These are phyloP conservation scores for Scheffersomyces titani DNA, from an alignment of 1,139 yeast genomes.

Conservation along the genomic window DNA sequence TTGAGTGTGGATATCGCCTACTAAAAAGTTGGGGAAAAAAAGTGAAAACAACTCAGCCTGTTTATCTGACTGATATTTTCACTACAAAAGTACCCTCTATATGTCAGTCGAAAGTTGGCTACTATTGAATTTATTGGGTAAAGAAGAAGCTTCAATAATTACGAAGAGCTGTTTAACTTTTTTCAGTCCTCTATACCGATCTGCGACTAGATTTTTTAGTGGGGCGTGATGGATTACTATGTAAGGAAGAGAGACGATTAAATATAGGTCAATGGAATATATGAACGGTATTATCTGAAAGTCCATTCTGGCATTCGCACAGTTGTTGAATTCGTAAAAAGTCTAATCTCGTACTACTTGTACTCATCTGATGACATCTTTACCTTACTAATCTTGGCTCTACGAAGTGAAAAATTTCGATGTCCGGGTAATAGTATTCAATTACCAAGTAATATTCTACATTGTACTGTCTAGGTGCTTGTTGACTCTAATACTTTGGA, in stretches of 20 bases:
- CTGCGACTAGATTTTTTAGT: background rate
- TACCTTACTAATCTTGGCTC: background rate
- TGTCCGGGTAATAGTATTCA: background rate
- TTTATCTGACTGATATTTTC: background rate
- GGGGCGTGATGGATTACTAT: background rate
- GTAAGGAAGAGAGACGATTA: background rate
- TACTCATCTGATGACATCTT: background rate
- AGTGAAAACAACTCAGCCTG: background rate
- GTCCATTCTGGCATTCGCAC: background rate
- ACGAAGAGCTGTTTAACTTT: background rate
- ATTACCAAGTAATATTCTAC: background rate
- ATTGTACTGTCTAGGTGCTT: background rate
- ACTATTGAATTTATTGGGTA: background rate
- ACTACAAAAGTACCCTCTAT: background rate
- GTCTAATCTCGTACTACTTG: background rate
- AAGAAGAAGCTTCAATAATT: background rate
- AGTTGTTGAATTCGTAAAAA: background rate
- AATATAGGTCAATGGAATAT: background rate
- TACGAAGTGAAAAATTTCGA: background rate
- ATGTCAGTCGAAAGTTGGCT: background rate
- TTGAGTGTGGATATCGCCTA: background rate
- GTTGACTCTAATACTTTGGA: slow-evolving; percentile 1
- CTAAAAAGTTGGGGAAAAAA: background rate
- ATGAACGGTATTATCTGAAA: background rate
- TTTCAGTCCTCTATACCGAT: background rate